phyloP scores from a whole-genome alignment of 2,329 filamentous ascomycete species.

The Chrysoporthe deuterocubensis region DNA sequence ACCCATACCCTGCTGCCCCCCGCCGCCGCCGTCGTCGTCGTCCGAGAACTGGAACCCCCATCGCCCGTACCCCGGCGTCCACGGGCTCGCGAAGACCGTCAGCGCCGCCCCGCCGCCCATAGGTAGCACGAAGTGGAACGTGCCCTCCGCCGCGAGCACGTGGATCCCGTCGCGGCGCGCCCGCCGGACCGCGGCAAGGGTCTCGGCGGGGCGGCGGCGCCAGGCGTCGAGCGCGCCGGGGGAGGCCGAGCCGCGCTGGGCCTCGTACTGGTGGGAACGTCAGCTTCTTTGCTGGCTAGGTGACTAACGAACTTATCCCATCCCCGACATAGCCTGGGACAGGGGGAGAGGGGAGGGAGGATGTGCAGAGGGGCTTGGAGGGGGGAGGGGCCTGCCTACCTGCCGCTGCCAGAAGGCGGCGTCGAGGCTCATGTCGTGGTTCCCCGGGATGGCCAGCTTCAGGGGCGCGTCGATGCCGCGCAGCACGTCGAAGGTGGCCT shows the following conservation, averaged over 20 bases:
- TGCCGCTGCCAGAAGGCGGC: conserved; percentile 8
- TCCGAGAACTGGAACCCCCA: conserved; percentile 24
- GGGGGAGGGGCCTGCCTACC: background rate
- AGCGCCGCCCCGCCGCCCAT: conserved; percentile 16
- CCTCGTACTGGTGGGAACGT: background rate
- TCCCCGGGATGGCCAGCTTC: conserved; percentile 27
- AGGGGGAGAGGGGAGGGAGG: too few relatives aligned
- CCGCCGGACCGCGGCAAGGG: conserved; percentile 33
- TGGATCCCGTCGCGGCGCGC: conserved; percentile 22
- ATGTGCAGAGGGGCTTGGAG: too few relatives aligned
- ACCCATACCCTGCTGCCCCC: background rate
- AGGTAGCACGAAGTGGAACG: conserved; percentile 23
- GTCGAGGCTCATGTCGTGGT: conserved; percentile 25
- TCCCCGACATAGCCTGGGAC: too few relatives aligned
- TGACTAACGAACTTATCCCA: too few relatives aligned
- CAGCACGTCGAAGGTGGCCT: conserved; percentile 23
- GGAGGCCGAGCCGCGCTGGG: background rate
- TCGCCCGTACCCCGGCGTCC: conserved; percentile 25
- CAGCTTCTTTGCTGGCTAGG: too few relatives aligned
- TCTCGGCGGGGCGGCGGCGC: conserved; percentile 44
- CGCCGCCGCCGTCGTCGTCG: background rate
- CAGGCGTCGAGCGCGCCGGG: background rate
- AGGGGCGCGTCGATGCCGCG: conserved; percentile 23
- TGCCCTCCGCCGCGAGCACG: conserved; percentile 19
- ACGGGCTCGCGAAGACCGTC: conserved; percentile 26